Conservation (phyloP, 805 yeast species). For the Alloascoidea africana region DNA sequence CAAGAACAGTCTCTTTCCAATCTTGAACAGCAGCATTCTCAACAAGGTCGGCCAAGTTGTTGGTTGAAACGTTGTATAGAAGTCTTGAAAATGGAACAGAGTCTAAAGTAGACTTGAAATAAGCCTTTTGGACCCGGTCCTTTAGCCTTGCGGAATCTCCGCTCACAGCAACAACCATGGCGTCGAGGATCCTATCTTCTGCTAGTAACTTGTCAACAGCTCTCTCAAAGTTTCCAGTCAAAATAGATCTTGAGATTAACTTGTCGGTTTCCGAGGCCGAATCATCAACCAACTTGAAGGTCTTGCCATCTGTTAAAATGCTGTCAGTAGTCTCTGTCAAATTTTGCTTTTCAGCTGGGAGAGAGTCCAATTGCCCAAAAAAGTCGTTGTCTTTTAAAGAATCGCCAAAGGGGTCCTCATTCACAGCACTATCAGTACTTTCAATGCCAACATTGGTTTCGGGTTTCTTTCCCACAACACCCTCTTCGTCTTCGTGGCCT, state of each 20-base stretch:
- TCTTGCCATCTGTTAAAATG: constrained; percentile 27
- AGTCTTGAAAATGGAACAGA: constrained; percentile 54
- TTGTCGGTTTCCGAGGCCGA: constrained; percentile 29
- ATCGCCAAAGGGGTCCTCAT: constrained; percentile 1
- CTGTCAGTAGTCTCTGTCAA: constrained; percentile 4
- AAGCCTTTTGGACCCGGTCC: constrained; percentile 54
- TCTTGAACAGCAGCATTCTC: constrained; percentile 58
- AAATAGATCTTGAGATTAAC: constrained; percentile 31
- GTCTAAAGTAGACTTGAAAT: constrained; percentile 41
- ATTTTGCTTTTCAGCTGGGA: constrained; percentile 1
- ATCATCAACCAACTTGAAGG: constrained; percentile 2
- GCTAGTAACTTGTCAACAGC: constrained; percentile 60
- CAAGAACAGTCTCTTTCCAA: constrained; percentile 74
- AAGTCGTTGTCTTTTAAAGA: constrained; percentile 21
- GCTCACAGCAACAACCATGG: constrained; percentile 58
- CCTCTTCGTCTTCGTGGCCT: constrained; percentile 3
- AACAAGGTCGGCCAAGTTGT: constrained; percentile 50
- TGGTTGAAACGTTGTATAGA: constrained; percentile 45
- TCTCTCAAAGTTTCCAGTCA: constrained; percentile 43
- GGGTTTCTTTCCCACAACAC: constrained; percentile 9
- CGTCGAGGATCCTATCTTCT: constrained; percentile 55
- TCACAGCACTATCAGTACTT: constrained; percentile 6
- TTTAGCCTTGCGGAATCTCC: constrained; percentile 43
- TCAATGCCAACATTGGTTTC: constrained; percentile 8
- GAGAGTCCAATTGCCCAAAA: constrained; percentile 11